These are phyloP conservation scores for Carex cristatella DNA, from an alignment of 176 grass and related monocot species.

Conservation along the genomic window DNA sequence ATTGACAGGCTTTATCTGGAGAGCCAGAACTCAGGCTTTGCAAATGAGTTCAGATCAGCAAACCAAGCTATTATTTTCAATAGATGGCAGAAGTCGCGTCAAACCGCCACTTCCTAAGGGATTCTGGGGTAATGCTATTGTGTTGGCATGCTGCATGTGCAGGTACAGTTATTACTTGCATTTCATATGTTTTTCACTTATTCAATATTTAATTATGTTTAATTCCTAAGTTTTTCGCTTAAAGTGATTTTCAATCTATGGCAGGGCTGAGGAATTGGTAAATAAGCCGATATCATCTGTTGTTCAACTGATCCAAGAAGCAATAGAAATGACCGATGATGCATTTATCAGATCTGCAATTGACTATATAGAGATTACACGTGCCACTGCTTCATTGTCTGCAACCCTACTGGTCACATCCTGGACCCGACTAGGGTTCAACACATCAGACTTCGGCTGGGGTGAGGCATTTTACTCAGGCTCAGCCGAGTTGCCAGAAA, in stretches of 20 bases:
- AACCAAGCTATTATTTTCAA: conserved; percentile 49
- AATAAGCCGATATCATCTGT: conserved; percentile 26
- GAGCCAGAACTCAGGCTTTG: conserved; percentile 23
- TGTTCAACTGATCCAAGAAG: background rate
- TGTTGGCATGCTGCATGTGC: conserved; percentile 40
- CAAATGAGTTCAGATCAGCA: conserved; percentile 32
- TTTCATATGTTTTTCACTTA: background rate
- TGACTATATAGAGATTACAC: conserved; percentile 37
- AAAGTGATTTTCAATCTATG: background rate
- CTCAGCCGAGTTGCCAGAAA: conserved; percentile 38
- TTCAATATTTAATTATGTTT: background rate
- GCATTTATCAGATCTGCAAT: conserved; percentile 45
- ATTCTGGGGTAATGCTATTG: conserved; percentile 45
- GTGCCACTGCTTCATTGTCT: conserved; percentile 24
- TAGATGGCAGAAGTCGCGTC: conserved; percentile 34
- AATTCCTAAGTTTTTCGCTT: background rate
- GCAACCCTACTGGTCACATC: conserved; percentile 41
- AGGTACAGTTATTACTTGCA: background rate
- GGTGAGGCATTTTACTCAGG: conserved; percentile 28
- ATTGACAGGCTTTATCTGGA: conserved; percentile 45
- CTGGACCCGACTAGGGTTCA: conserved; percentile 38
- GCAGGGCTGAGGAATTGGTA: conserved; percentile 19
- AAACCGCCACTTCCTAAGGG: conserved; percentile 33
- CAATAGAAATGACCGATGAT: conserved; percentile 21
- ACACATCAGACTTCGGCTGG: conserved; percentile 40